Conservation (phyloP, 176 grass and related monocot genomes). For the Triticum turgidum region DNA sequence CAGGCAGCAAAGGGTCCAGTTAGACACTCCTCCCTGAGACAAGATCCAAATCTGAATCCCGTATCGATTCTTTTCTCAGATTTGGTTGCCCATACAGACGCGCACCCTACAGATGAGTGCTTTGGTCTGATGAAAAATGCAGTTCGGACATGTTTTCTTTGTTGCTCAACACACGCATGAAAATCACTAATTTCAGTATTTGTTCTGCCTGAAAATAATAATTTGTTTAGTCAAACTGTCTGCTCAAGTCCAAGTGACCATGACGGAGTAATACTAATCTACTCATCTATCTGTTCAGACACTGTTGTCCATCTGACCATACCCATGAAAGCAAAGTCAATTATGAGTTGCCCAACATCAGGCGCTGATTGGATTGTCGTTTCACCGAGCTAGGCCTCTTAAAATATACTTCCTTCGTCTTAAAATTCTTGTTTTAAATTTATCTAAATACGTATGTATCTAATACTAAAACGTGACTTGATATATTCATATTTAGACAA, state of each 20-base stretch:
- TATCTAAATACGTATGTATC: no score
- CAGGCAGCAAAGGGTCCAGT: constrained; percentile 18
- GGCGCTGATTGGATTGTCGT: no score
- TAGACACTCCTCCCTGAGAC: neutral
- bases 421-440: no score
- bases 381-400: no score
- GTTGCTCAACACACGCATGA: neutral
- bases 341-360: no score
- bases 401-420: no score
- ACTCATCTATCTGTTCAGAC: neutral
- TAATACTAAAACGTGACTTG: no score
- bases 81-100: neutral
- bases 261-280: neutral
- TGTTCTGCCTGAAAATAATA: neutral
- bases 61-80: constrained; percentile 3
- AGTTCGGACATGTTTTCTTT: neutral
- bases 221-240: neutral
- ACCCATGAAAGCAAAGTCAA: no score
- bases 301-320: neutral
- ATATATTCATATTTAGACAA: no score
- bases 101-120: neutral
- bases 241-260: neutral
- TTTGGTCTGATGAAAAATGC: neutral
- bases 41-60: constrained; percentile 50
- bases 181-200: neutral